Evolutionary conservation across 2,329 filamentous ascomycete species (phyloP).

Genomic region (Botrytis squamosa): DNA sequence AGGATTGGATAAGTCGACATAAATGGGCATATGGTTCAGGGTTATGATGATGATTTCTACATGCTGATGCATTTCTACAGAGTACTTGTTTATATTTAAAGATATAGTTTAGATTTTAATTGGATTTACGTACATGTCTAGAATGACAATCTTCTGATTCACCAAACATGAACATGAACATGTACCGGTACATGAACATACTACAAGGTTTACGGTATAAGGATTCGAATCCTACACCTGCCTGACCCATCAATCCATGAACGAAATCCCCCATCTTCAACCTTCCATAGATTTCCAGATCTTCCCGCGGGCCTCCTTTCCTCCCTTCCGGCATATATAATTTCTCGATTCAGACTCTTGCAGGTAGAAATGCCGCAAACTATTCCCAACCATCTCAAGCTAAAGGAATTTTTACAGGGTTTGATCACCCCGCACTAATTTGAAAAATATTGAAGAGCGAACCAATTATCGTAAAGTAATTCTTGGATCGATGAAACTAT

Average conservation of each 20-base stretch:
- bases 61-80: not conserved
- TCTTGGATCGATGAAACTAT: not conserved
- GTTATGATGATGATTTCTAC: slow-evolving; percentile 4
- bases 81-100: not conserved
- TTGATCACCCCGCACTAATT: slow-evolving; percentile 1
- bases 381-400: not conserved
- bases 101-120: slow-evolving; percentile 1
- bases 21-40: not conserved
- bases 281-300: slow-evolving; percentile 1
- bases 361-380: not conserved
- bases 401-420: not conserved
- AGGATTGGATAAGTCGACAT: not conserved
- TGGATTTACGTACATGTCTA: not conserved
- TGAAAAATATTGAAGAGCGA: not conserved
- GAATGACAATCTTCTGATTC: not conserved
- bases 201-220: not conserved
- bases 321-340: not conserved
- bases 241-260: not conserved
- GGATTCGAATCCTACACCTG: not conserved
- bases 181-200: not conserved
- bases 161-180: not conserved
- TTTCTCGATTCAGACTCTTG: not conserved
- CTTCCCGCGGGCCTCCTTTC: not conserved
- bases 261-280: not conserved
- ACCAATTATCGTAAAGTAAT: not conserved